Conservation (phyloP, 2,329 filamentous ascomycete species). For the Colletotrichum tanaceti region DNA sequence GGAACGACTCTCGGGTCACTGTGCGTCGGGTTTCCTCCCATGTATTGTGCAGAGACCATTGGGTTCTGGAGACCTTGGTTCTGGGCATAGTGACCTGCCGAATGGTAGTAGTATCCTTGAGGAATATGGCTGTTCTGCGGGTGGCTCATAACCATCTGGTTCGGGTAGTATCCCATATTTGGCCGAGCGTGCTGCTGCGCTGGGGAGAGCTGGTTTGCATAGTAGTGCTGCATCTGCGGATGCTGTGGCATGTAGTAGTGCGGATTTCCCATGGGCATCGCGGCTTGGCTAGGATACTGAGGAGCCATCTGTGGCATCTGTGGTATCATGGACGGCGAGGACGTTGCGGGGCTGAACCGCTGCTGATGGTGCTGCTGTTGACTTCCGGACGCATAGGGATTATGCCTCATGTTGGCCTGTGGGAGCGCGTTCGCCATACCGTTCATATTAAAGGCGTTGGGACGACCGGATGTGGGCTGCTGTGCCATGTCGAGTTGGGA, state of each 20-base stretch:
- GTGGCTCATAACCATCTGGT: conserved; percentile 56
- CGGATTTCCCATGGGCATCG: conserved; percentile 54
- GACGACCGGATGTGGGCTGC: conserved; percentile 45
- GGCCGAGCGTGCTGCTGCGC: conserved; percentile 51
- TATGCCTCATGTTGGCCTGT: conserved; percentile 52
- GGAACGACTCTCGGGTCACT: conserved; percentile 45
- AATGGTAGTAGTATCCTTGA: conserved; percentile 59
- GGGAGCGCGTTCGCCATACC: conserved; percentile 59
- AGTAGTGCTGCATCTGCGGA: conserved; percentile 57
- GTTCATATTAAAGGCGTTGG: conserved; percentile 60
- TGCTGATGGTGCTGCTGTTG: conserved; percentile 51
- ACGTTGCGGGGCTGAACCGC: conserved; percentile 47
- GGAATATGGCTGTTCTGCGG: conserved; percentile 50
- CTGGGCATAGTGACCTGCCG: conserved; percentile 53
- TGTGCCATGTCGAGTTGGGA: conserved; percentile 57
- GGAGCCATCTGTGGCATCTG: conserved; percentile 52
- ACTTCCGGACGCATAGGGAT: conserved; percentile 51
- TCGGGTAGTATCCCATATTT: conserved; percentile 58
- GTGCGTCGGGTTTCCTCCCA: conserved; percentile 43
- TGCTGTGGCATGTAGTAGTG: conserved; percentile 62
- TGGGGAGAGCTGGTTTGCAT: conserved; percentile 54
- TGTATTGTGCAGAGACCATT: conserved; percentile 52
- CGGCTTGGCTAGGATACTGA: conserved; percentile 54
- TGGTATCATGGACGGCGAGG: conserved; percentile 53
- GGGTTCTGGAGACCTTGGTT: conserved; percentile 48